A percentile compares a stretch with the other conserved stretches of the same genome.
Conservation (phyloP, 257 asterid genomes). For the Solanum virginianum region DNA sequence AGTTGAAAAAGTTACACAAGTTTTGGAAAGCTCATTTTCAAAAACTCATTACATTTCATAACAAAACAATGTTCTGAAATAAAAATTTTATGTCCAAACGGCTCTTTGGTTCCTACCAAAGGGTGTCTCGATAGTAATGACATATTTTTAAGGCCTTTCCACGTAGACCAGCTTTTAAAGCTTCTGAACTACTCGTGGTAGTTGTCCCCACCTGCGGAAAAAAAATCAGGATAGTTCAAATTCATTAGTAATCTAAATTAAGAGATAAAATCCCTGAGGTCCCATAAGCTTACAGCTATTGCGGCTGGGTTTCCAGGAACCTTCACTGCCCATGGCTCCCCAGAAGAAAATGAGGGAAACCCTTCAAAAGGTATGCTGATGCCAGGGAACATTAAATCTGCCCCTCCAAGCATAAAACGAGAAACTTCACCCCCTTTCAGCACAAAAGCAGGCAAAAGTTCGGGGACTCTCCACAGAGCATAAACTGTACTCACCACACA, state of each 20-base stretch:
- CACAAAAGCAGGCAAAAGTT: constrained; percentile 75
- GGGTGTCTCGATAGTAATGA: constrained; percentile 74
- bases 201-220: constrained; percentile 73
- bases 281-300: constrained; percentile 60
- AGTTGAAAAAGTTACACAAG: neutral
- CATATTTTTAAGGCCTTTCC: constrained; percentile 81
- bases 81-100: neutral
- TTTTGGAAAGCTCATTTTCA: neutral
- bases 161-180: constrained; percentile 72
- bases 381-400: constrained; percentile 98
- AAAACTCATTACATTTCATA: neutral
- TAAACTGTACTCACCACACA: constrained; percentile 40
- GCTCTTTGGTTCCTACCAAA: constrained; percentile 42
- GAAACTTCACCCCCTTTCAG: constrained; percentile 93
- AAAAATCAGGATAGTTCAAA: neutral
- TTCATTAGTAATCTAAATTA: neutral
- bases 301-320: constrained; percentile 97
- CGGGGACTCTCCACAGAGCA: constrained; percentile 93
- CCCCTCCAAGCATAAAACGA: constrained; percentile 82
- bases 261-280: neutral
- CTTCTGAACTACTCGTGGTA: constrained; percentile 72
- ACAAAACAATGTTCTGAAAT: neutral
- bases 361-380: constrained; percentile 64
- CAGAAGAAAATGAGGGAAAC: constrained; percentile 66
- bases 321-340: constrained; percentile 82